Evolutionary conservation across 78 protist species (phyloP).

Genomic region (Cavenderia fasciculata): DNA sequence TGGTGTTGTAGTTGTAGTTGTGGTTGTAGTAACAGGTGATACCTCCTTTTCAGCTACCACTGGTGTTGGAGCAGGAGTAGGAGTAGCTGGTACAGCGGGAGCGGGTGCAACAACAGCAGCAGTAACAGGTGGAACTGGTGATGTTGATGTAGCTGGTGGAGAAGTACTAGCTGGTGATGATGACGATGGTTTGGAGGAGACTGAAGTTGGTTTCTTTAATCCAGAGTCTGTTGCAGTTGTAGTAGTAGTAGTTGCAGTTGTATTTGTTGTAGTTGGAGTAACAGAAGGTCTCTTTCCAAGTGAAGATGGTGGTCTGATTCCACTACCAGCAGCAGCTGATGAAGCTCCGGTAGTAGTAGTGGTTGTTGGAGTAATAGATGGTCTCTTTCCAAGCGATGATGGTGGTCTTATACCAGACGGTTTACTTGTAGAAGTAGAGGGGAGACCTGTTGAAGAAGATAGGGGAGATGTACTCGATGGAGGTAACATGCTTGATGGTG

Average conservation of each 20-base stretch:
- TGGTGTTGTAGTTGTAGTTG: not conserved
- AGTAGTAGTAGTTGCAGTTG: not conserved
- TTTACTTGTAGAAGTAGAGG: too few relatives aligned
- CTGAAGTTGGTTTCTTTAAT: not conserved
- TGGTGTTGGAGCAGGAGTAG: not conserved
- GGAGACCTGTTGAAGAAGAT: conserved; percentile 15
- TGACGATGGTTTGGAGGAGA: not conserved
- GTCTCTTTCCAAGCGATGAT: conserved; percentile 35
- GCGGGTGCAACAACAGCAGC: not conserved
- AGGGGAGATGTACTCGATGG: conserved; percentile 13
- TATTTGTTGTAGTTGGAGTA: not conserved
- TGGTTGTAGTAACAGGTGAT: not conserved
- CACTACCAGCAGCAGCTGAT: not conserved
- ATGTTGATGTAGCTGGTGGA: not conserved
- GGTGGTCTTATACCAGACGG: conserved; percentile 73
- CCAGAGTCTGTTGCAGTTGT: conserved; percentile 3
- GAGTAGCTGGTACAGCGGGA: too few relatives aligned
- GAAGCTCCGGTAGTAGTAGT: not conserved
- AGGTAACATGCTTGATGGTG: too few relatives aligned
- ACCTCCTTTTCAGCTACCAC: too few relatives aligned
- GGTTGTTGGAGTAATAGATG: conserved; percentile 13
- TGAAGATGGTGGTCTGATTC: conserved; percentile 66
- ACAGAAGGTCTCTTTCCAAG: conserved; percentile 3
- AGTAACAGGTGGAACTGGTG: not conserved
- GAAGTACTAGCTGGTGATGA: conserved; percentile 3